Base-by-base conservation (phyloP, 2,329 filamentous ascomycete species). In the Ceratocystis cubensis region DNA sequence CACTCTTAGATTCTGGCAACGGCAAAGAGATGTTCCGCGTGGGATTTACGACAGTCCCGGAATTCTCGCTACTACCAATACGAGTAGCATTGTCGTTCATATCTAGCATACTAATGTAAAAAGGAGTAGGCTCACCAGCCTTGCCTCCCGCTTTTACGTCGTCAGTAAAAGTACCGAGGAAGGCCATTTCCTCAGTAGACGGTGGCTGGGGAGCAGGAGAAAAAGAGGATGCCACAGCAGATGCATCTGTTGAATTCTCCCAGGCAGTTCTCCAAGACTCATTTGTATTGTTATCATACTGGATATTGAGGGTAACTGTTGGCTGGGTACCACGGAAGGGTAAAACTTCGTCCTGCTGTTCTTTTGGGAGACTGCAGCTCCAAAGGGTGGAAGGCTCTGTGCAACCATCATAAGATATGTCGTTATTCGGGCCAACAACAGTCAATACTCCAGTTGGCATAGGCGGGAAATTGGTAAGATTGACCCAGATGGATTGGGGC, bases 121-220 rank as follows among this genome's bases (percentile, higher is more conserved):
- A 96, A 0, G 93, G 92, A 0, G 93, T 95, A 7, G 86, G 82
- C 76, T 96, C 92, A 70, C 92, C 92, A 0, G 86, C 86, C 74
- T 93, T 96, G 3, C 86, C 76, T 53, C 82, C 72, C 0, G 81
- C 80, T 13, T 81, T 78, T 69, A 89, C 84, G 0, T 82, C 81
- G 72, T 97, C 93, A 0, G 91, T 96, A 0, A 89, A 92, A 72
- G 91, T 89, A 3, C 92, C 91, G 6, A 96, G 75, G 72, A 96
- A 96, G 69, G 78, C 82, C 75, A 90, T 87, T 68, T 97, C 92
- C 48, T 84, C 78, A 30, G 83, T 78, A n/a, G 76, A 77, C 0
- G 87, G 86, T 2, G 85, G 79, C 1, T 77, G 71, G 0, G 87
- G 87, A 1, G 78, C 75, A 0, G 87, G 78, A 1, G 75, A 64